Evolutionary conservation across 441 rosid species (phyloP).

Genomic region (Bocquillonia castaneifolia): DNA sequence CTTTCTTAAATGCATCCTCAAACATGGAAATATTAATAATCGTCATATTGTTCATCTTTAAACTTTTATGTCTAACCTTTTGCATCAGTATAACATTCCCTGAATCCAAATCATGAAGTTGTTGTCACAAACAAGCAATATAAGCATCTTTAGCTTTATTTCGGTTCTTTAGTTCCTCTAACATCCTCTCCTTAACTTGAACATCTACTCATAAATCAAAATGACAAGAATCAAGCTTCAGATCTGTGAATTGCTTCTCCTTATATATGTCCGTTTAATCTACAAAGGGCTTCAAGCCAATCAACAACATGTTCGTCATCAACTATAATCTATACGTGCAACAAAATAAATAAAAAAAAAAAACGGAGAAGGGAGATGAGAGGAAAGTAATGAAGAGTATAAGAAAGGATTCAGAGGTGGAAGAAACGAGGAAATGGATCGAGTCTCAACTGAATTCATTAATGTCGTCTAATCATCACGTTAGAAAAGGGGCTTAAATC

Average conservation of each 20-base stretch:
- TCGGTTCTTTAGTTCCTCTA: slow-evolving; percentile 42
- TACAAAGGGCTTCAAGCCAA: slow-evolving; percentile 44
- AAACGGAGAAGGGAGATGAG: too few species aligned
- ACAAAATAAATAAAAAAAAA: too few species aligned
- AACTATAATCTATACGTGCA: slow-evolving; percentile 48
- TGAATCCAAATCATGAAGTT: slow-evolving; percentile 36
- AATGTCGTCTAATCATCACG: too few species aligned
- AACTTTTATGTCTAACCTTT: slow-evolving; percentile 28
- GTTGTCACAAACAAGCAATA: slow-evolving; percentile 31
- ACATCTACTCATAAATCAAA: slow-evolving; percentile 32
- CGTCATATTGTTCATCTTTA: slow-evolving; percentile 28
- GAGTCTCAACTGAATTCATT: too few species aligned
- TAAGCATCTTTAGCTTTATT: slow-evolving; percentile 40
- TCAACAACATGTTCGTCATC: slow-evolving; percentile 51
- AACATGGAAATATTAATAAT: slow-evolving; percentile 33
- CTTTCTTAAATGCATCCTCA: slow-evolving; percentile 35
- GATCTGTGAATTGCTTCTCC: slow-evolving; percentile 31
- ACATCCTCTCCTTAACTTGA: slow-evolving; percentile 36
- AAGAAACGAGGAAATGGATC: too few species aligned
- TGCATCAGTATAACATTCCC: slow-evolving; percentile 31
- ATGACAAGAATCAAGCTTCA: slow-evolving; percentile 29
- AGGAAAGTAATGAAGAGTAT: too few species aligned
- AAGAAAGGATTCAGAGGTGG: too few species aligned
- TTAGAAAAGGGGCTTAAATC: too few species aligned
- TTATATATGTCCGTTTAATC: slow-evolving; percentile 37